Percentiles rank a stretch among this genome's conserved stretches.
Evolutionary conservation across 345 rosid species (phyloP).

Genomic region (Pugionium dolabratum): DNA sequence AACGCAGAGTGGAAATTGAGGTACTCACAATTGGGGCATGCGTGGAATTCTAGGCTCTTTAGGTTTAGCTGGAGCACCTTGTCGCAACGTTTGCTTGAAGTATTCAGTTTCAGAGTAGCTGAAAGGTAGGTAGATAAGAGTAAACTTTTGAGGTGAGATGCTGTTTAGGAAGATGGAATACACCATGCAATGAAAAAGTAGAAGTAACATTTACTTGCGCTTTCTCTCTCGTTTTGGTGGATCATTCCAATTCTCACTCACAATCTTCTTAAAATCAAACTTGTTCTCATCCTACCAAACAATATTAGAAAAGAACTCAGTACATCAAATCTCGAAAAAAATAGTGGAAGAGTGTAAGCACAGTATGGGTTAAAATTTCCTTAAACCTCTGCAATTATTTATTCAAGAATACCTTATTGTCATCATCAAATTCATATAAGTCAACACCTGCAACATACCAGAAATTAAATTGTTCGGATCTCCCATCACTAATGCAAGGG

Average conservation of each 20-base stretch:
- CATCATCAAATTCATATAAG: slow-evolving; percentile 94
- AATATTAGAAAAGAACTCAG: background rate
- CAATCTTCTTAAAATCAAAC: slow-evolving; percentile 92
- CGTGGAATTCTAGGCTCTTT: slow-evolving; percentile 98
- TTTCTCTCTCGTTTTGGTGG: slow-evolving; percentile 98
- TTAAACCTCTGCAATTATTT: slow-evolving; percentile 33
- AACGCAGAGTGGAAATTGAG: slow-evolving; percentile 15
- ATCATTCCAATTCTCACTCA: slow-evolving; percentile 95
- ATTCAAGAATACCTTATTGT: slow-evolving; percentile 58
- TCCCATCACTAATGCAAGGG: slow-evolving; percentile 12
- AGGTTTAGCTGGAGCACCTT: slow-evolving; percentile 91
- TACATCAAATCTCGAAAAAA: background rate
- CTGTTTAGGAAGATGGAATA: too few relatives aligned
- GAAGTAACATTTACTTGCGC: slow-evolving; percentile 71
- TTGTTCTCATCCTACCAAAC: slow-evolving; percentile 73
- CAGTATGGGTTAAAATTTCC: too few relatives aligned
- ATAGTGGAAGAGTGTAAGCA: too few relatives aligned
- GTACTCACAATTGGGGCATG: slow-evolving; percentile 91
- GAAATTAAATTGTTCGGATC: slow-evolving; percentile 10
- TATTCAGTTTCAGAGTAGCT: slow-evolving; percentile 97
- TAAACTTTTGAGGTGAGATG: slow-evolving; percentile 7
- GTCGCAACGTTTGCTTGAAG: slow-evolving; percentile 95
- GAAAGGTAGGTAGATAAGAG: slow-evolving; percentile 16
- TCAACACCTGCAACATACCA: slow-evolving; percentile 67
- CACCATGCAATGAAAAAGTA: background rate